phyloP scores from a whole-genome alignment of 1,284 basidiomycete species.

The Cryptococcus depauperatus region DNA sequence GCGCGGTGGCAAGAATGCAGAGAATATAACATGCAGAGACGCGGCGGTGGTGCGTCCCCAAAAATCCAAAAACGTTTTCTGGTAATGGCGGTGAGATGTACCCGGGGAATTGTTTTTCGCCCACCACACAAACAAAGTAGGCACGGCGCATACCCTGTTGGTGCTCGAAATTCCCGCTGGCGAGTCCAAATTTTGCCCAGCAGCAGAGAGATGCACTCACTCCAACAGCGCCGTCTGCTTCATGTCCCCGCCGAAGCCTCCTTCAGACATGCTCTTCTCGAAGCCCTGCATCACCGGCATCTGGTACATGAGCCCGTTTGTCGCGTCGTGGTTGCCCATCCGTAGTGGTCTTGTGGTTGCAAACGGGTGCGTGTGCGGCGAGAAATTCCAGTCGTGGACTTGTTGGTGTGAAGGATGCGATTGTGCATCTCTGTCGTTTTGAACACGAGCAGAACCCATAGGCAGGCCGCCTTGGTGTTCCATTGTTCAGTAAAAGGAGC shows the following conservation, averaged over 20 bases:
- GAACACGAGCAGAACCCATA: no score
- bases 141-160: neutral
- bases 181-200: neutral
- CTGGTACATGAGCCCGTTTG: slow-evolving; percentile 29
- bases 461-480: no score
- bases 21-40: neutral
- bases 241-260: slow-evolving; percentile 1
- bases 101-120: neutral
- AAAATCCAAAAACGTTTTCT: neutral
- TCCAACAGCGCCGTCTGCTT: slow-evolving; percentile 8
- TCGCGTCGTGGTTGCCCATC: slow-evolving; percentile 25
- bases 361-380: slow-evolving; percentile 11
- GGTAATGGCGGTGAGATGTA: no score
- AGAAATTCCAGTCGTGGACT: no score
- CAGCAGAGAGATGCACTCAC: slow-evolving; percentile 8
- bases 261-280: slow-evolving; percentile 3
- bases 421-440: no score
- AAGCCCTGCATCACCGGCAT: slow-evolving; percentile 6
- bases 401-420: no score
- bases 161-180: neutral
- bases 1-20: neutral
- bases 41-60: neutral
- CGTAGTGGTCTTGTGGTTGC: slow-evolving; percentile 1
- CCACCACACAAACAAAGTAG: neutral
- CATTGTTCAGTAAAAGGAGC: no score